Base-by-base conservation (phyloP, 805 yeast species). In the Saturnispora serradocipensis region DNA sequence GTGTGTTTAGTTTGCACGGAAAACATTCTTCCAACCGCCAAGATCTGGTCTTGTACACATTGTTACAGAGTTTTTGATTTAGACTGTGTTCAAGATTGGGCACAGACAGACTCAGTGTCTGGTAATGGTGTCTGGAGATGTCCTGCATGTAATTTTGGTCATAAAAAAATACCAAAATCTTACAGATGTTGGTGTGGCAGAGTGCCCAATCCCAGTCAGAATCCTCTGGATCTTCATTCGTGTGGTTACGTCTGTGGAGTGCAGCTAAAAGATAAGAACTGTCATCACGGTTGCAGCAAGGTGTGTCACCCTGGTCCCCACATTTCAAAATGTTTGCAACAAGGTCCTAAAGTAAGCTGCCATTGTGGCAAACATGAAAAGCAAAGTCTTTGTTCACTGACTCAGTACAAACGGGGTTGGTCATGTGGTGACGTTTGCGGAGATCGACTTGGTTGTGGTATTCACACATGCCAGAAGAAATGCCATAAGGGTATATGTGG, bases 251-350 rank as follows among this genome's bases (percentile, higher is more conserved):
- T 87, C 0, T 89, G 97, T 69, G 75, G 76, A 48, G 47, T 47
- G n/a, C 45, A 40, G 28, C 32, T 48, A 4, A 43, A 43, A 16
- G 47, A 35, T 34, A 49, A 28, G n/a, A 69, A 72, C 38, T 86
- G 97, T 63, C 74, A 81, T 2, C 97, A 89, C 63, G 77, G 80
- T 3, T 89, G 97, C 61, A 67, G 86, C 1, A 68, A 81, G 4
- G 74, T 76, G 15, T 89, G 97, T 63, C 97, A 89, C 64, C 91
- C 96, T 2, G 97, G 96, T 0, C 85, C 89, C 1, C 97, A 90
- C 66, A 81, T 88, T 0, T 71, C 72, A 39, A 72, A 71, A 25
- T 89, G 97, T 69, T 81, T 85, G 13, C 88, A 95, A 1, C 67
- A 84, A 63, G 88, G 91, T 0, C 91, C 95, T 0, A 66, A 71